Conservation (phyloP, 2,329 filamentous ascomycete species). For the Calcarisporium arbuscula region DNA sequence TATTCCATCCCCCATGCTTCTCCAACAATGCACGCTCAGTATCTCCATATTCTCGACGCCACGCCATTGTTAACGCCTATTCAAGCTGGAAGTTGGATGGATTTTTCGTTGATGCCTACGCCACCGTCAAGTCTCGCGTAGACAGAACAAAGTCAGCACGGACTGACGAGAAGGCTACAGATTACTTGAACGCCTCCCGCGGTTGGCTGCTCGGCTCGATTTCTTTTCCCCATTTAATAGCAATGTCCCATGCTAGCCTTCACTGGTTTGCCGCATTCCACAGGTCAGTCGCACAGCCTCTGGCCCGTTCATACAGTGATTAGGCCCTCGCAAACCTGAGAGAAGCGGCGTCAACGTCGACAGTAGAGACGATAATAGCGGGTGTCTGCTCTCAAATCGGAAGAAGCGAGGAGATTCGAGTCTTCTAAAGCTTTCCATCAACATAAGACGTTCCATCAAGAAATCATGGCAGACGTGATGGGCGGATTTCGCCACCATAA, state of each 20-base stretch:
- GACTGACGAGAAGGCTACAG: slow-evolving; percentile 6
- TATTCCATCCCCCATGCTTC: slow-evolving; percentile 12
- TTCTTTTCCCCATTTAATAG: not conserved
- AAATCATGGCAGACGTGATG: slow-evolving; percentile 6
- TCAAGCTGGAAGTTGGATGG: slow-evolving; percentile 13
- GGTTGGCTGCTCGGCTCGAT: slow-evolving; percentile 3
- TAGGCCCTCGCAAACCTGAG: not conserved
- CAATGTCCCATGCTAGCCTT: not conserved
- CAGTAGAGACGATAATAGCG: not conserved
- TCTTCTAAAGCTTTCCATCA: slow-evolving; percentile 17
- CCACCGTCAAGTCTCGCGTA: slow-evolving; percentile 10
- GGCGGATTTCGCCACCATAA: slow-evolving; percentile 2
- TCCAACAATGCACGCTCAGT: slow-evolving; percentile 15
- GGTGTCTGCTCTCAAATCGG: not conserved
- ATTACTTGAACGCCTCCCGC: slow-evolving; percentile 5
- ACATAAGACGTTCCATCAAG: slow-evolving; percentile 12
- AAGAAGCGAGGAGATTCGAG: slow-evolving; percentile 11
- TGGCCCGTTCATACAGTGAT: not conserved
- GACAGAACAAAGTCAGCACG: slow-evolving; percentile 5
- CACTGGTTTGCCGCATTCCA: not conserved
- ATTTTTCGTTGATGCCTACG: slow-evolving; percentile 14
- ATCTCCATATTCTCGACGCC: slow-evolving; percentile 11
- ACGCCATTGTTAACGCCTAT: slow-evolving; percentile 11
- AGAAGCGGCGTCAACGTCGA: not conserved
- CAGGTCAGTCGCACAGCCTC: not conserved